phyloP scores from a whole-genome alignment of 768 basidiomycete species.

The Krasilnikovozyma curviuscula region DNA sequence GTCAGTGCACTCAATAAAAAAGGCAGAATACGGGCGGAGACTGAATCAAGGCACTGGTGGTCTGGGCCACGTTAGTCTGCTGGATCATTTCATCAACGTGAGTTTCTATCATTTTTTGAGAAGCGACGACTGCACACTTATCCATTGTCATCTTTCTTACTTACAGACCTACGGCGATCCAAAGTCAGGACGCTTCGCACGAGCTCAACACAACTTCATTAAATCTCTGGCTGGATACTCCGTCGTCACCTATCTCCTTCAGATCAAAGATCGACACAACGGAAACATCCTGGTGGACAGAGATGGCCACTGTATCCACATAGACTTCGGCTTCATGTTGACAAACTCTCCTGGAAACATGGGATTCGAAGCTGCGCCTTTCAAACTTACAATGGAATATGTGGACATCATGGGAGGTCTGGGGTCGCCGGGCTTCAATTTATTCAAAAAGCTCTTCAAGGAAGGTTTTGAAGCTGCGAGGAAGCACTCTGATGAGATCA shows the following conservation, averaged over 20 bases:
- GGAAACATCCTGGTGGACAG: conserved; percentile 93
- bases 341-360: conserved; percentile 94
- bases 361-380: conserved; percentile 97
- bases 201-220: conserved; percentile 85
- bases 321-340: conserved; percentile 97
- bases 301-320: conserved; percentile 70
- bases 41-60: conserved; percentile 50
- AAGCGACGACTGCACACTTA: background rate
- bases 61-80: conserved; percentile 65
- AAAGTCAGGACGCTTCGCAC: conserved; percentile 62
- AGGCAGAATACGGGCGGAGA: conserved; percentile 84
- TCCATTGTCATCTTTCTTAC: background rate
- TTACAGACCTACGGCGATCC: conserved; percentile 72
- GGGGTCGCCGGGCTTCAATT: conserved; percentile 49
- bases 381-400: conserved; percentile 89
- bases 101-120: conserved; percentile 20
- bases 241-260: conserved; percentile 82
- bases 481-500: conserved; percentile 90
- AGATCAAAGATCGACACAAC: conserved; percentile 96
- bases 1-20: conserved; percentile 98
- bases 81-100: conserved; percentile 81
- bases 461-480: conserved; percentile 84
- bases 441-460: conserved; percentile 72
- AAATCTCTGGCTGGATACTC: conserved; percentile 87
- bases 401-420: conserved; percentile 85